Evolutionary conservation across 1,284 basidiomycete species (phyloP).

Genomic region (Trametes polyzona): DNA sequence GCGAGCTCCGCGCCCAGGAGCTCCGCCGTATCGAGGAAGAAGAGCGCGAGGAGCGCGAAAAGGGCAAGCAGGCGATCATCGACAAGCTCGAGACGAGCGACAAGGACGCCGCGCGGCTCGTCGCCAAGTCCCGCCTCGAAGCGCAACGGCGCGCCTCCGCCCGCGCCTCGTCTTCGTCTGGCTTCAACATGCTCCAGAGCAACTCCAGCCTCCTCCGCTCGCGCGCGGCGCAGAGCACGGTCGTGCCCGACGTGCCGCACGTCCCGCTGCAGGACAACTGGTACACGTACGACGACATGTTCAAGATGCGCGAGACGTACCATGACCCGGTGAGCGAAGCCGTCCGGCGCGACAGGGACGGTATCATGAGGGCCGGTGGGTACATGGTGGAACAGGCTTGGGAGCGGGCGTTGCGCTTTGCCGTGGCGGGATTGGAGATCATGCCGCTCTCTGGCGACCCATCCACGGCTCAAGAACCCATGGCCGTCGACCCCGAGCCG

Average conservation of each 20-base stretch:
- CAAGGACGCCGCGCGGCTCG: constrained; percentile 68
- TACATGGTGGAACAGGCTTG: constrained; percentile 85
- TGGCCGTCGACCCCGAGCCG: constrained; percentile 14
- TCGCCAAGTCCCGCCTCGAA: constrained; percentile 71
- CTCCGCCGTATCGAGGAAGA: constrained; percentile 73
- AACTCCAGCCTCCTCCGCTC: constrained; percentile 57
- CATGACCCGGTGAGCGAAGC: constrained; percentile 75
- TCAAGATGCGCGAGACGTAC: constrained; percentile 57
- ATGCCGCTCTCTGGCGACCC: constrained; percentile 39
- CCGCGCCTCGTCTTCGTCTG: constrained; percentile 46
- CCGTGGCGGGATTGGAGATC: constrained; percentile 77
- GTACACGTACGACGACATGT: constrained; percentile 76
- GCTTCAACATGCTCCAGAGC: constrained; percentile 43
- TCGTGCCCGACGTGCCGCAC: constrained; percentile 77
- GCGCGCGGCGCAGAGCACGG: constrained; percentile 57
- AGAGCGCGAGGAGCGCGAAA: constrained; percentile 78
- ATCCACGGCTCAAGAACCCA: constrained; percentile 12
- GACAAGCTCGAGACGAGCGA: constrained; percentile 78
- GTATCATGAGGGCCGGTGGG: constrained; percentile 84
- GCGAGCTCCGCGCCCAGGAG: constrained; percentile 72
- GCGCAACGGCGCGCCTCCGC: constrained; percentile 61
- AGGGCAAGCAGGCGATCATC: constrained; percentile 74
- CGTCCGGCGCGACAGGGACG: constrained; percentile 75
- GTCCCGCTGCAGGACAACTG: constrained; percentile 75
- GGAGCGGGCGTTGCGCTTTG: constrained; percentile 80